A percentile compares a stretch with the other conserved stretches of the same genome.
These are phyloP conservation scores for Hamamelis virginiana DNA, from an alignment of 164 flowering plant species.

Conservation along the genomic window DNA sequence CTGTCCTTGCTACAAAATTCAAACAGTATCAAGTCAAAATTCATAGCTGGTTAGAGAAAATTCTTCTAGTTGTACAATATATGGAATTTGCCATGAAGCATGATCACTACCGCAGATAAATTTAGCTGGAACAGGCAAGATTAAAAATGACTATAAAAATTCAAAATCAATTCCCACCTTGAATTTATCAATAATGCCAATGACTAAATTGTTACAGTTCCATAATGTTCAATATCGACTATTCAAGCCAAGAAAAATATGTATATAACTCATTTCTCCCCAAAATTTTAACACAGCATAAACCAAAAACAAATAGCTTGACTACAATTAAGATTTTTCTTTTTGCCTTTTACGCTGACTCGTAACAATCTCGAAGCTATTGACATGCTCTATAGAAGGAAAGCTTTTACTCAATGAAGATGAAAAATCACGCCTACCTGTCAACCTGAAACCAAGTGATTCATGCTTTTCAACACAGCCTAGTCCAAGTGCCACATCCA, in stretches of 20 bases:
- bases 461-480: background rate
- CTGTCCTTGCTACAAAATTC: no score
- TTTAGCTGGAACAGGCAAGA: no score
- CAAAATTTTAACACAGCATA: background rate
- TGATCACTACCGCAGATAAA: no score
- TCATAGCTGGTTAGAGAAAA: no score
- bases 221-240: background rate
- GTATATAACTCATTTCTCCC: background rate
- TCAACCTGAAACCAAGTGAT: background rate
- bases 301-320: background rate
- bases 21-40: no score
- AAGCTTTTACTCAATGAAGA: background rate
- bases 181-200: no score
- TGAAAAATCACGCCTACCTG: background rate
- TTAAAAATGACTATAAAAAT: no score
- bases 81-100: no score
- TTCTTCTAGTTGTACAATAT: no score
- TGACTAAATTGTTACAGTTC: no score
- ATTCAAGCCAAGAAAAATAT: background rate
- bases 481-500: background rate
- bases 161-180: no score
- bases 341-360: background rate
- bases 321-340: background rate
- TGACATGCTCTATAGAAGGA: background rate
- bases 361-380: no score